Evolutionary conservation across 768 basidiomycete genomes (phyloP).

Genomic region (Trametes maxima): DNA sequence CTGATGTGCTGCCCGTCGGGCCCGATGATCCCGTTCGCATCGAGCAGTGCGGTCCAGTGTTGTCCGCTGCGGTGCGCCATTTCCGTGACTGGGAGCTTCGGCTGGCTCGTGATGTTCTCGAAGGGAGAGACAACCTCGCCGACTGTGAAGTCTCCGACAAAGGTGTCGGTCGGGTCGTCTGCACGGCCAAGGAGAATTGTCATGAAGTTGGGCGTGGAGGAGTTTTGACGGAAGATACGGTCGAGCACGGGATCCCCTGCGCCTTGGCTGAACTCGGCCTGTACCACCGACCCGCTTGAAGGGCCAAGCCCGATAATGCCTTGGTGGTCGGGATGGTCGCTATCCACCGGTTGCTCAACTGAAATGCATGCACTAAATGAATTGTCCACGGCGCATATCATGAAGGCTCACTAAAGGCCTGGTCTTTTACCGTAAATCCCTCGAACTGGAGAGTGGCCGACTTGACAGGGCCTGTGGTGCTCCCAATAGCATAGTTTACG

Average conservation of each 20-base stretch:
- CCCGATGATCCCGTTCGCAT: constrained; percentile 36
- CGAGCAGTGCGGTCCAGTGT: constrained; percentile 37
- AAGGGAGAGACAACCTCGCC: constrained; percentile 32
- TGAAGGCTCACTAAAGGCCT: constrained; percentile 30
- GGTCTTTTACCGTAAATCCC: constrained; percentile 30
- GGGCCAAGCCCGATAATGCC: constrained; percentile 38
- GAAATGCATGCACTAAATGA: background rate
- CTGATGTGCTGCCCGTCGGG: constrained; percentile 37
- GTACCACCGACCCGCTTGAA: constrained; percentile 28
- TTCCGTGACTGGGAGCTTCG: constrained; percentile 31
- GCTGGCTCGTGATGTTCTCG: constrained; percentile 33
- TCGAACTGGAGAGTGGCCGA: constrained; percentile 31
- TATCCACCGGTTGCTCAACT: constrained; percentile 25
- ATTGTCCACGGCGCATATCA: constrained; percentile 24
- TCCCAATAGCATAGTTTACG: constrained; percentile 30
- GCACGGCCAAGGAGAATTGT: constrained; percentile 35
- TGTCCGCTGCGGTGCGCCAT: constrained; percentile 31
- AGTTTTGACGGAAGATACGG: constrained; percentile 37
- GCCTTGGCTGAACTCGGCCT: constrained; percentile 15
- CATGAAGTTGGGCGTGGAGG: constrained; percentile 36
- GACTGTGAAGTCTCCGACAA: constrained; percentile 36
- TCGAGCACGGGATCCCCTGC: constrained; percentile 35
- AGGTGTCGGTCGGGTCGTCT: constrained; percentile 32
- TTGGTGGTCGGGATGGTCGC: constrained; percentile 23
- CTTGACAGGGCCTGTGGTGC: constrained; percentile 30